Conservation (phyloP, 352 stramenopile species). For the Globisporangium yorkense region DNA sequence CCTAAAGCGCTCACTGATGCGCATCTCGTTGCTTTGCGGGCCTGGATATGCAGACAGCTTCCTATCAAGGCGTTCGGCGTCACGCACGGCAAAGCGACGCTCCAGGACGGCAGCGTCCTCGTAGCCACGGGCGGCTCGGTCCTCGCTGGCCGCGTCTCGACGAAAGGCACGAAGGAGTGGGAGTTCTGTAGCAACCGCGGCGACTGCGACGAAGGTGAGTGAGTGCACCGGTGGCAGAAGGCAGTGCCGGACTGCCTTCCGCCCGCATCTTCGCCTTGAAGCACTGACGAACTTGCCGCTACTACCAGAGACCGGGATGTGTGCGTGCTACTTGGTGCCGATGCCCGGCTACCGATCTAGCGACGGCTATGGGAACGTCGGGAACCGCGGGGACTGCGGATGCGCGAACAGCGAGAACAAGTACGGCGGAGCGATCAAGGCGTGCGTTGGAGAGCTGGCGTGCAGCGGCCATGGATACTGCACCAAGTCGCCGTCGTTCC, state of each 20-base stretch:
- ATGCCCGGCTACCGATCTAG: slow-evolving; percentile 81
- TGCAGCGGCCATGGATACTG: slow-evolving; percentile 76
- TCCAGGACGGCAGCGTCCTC: slow-evolving; percentile 49
- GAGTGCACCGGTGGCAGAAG: neutral
- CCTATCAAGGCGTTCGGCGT: slow-evolving; percentile 48
- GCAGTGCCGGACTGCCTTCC: slow-evolving; percentile 12
- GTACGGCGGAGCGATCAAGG: slow-evolving; percentile 52
- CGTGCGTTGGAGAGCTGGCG: slow-evolving; percentile 57
- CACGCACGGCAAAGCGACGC: slow-evolving; percentile 23
- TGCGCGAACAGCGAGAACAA: slow-evolving; percentile 77
- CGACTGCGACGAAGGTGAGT: slow-evolving; percentile 59
- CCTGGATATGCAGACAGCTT: slow-evolving; percentile 32
- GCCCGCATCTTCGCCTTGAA: neutral
- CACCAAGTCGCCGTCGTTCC: slow-evolving; percentile 41
- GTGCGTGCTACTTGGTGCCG: slow-evolving; percentile 49
- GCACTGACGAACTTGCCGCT: slow-evolving; percentile 7
- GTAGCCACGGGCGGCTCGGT: slow-evolving; percentile 31
- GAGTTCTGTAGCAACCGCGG: slow-evolving; percentile 86
- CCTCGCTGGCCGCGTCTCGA: slow-evolving; percentile 34
- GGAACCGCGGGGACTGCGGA: slow-evolving; percentile 89
- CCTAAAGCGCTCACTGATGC: neutral
- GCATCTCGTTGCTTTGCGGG: neutral
- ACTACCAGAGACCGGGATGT: slow-evolving; percentile 35
- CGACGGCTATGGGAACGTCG: slow-evolving; percentile 82
- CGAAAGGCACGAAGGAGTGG: slow-evolving; percentile 88